Evolutionary conservation across 2,329 filamentous ascomycete genomes (phyloP).

Genomic region (Venturiaceae sp.): DNA sequence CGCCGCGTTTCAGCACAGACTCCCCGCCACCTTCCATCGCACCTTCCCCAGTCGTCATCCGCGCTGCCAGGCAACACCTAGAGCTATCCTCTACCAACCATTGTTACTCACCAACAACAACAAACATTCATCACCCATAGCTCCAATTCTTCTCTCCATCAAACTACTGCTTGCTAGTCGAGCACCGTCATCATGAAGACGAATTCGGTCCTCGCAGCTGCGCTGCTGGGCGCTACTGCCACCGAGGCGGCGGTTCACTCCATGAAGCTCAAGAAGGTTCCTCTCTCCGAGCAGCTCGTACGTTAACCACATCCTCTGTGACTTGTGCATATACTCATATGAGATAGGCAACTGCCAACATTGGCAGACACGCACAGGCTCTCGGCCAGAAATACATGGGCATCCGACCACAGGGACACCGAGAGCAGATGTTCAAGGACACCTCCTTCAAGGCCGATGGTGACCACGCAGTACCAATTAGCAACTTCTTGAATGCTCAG

Average conservation of each 20-base stretch:
- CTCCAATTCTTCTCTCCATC: slow-evolving; percentile 1
- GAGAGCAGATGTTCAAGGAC: slow-evolving; percentile 72
- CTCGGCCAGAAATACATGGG: slow-evolving; percentile 97
- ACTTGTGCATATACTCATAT: slow-evolving; percentile 12
- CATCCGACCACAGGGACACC: slow-evolving; percentile 51
- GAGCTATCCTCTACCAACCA: not conserved
- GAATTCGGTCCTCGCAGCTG: slow-evolving; percentile 60
- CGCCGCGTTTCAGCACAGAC: too few relatives aligned
- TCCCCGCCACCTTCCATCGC: not conserved
- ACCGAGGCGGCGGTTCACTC: slow-evolving; percentile 80
- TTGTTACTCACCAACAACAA: not conserved
- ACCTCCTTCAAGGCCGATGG: slow-evolving; percentile 56
- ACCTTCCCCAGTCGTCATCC: not conserved
- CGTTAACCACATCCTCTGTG: slow-evolving; percentile 25
- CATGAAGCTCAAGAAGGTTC: slow-evolving; percentile 96
- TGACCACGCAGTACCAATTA: slow-evolving; percentile 74
- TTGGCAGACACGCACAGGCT: slow-evolving; percentile 70
- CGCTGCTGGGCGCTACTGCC: slow-evolving; percentile 64
- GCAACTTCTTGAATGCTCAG: slow-evolving; percentile 98
- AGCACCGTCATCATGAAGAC: slow-evolving; percentile 60
- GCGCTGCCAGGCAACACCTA: not conserved
- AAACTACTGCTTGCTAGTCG: not conserved
- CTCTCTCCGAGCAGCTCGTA: slow-evolving; percentile 86
- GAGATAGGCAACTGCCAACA: slow-evolving; percentile 60
- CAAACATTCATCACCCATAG: not conserved